phyloP scores from a whole-genome alignment of 305 asterid species.

The Withania somnifera region DNA sequence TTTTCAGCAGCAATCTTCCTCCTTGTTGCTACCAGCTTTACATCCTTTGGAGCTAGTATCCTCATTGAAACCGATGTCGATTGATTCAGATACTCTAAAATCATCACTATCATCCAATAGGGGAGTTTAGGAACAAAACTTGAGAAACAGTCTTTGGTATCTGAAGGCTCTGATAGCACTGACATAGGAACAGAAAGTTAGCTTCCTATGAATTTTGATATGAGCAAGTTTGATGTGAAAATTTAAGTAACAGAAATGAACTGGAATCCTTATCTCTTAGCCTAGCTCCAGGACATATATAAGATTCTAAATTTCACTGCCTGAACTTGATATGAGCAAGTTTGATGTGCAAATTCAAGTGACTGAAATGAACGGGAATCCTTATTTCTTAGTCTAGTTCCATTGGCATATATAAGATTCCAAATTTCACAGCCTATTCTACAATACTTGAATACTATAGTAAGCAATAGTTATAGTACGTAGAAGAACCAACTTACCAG shows the following conservation, averaged over 20 bases:
- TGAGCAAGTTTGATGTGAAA: neutral
- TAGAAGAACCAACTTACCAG: neutral
- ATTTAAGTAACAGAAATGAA: neutral
- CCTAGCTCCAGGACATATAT: neutral
- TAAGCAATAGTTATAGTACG: neutral
- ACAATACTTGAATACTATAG: too few relatives aligned
- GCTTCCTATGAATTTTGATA: neutral
- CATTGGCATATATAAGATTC: too few relatives aligned
- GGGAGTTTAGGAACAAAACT: constrained; percentile 11
- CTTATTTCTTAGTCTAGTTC: too few relatives aligned
- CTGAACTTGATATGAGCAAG: too few relatives aligned
- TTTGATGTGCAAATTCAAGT: too few relatives aligned
- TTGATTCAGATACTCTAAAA: constrained; percentile 1
- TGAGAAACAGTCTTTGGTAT: constrained; percentile 2
- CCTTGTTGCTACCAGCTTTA: neutral
- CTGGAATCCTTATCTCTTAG: neutral
- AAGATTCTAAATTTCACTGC: neutral
- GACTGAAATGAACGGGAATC: neutral
- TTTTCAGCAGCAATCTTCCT: neutral
- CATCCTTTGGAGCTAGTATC: constrained; percentile 7
- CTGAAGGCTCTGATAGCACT: neutral
- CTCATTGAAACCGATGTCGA: constrained; percentile 10
- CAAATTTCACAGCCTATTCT: too few relatives aligned
- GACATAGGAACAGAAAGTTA: neutral
- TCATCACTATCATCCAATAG: neutral